Base-by-base conservation (phyloP, 768 basidiomycete species). In the Fistulinella prunicolor region DNA sequence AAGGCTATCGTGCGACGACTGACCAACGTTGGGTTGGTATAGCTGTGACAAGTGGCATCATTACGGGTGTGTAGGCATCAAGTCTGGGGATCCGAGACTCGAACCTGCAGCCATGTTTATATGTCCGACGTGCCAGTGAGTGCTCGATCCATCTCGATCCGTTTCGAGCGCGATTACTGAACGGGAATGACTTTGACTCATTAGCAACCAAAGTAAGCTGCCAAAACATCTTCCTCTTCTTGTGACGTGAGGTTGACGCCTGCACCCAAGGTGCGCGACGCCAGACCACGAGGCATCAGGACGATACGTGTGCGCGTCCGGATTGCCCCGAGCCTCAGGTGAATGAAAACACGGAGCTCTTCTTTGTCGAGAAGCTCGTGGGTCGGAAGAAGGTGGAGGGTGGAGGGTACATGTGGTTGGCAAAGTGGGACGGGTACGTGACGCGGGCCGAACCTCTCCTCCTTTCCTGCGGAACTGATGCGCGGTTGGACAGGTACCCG, bases 11-110 rank as follows among this genome's bases (percentile, higher is more conserved):
- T 6, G 30, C 7, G 30, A 9, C 7, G 10, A 28, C 35, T 54
- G 19, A 50, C 34, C 28, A 9, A 41, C 30, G 20, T 24, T 21
- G 37, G 21, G 19, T 23, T 5, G 36, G 26, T 39, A 6, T 7
- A 77, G 75, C 6, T 78, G 75, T 44, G 60, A 66, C 2, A 39
- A 52, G 46, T 78, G 79, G 79, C 80, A 75, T 46, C 79, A 81
- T 46, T 76, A 73, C 46, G 79, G 75, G 6, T 81, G 79, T 47
- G 71, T 73, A 22, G 78, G 72, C 14, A 61, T 80, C 32, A 46
- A 40, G 12, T 37, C 60, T 3, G 61, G 56, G 0, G 78, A 81
- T 50, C 46, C 58, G 1, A 65, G 75, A n/a, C 47, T 75, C 23
- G 60, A 64, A 30, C 53, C 53, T 6, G 53, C 26, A 0, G 61